Conservation (phyloP, 148 eudicot species). For the Diospyros kaki region DNA sequence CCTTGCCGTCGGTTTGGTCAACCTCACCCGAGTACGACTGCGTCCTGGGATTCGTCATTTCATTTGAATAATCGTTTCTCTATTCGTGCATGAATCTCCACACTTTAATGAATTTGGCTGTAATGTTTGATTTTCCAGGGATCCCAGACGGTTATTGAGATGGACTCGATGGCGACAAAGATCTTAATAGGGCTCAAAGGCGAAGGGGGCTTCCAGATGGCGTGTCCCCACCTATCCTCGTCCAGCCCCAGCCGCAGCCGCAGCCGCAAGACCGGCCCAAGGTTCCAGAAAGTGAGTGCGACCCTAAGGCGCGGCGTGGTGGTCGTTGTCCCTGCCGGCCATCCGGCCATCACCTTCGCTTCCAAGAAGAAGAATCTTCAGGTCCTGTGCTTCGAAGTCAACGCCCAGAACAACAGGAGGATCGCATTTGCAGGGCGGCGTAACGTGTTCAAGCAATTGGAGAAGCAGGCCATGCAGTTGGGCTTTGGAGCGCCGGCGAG, state of each 20-base stretch:
- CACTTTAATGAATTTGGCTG: background rate
- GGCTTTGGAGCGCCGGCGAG: constrained; percentile 43
- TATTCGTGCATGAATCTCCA: background rate
- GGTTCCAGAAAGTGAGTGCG: constrained; percentile 44
- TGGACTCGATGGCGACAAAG: constrained; percentile 66
- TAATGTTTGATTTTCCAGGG: constrained; percentile 31
- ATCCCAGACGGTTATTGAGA: constrained; percentile 46
- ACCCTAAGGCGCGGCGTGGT: constrained; percentile 46
- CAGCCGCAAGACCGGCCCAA: constrained; percentile 25
- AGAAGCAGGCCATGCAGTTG: constrained; percentile 68
- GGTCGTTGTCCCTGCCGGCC: constrained; percentile 68
- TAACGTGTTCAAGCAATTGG: constrained; percentile 50
- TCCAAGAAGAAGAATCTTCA: constrained; percentile 51
- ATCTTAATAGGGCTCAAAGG: constrained; percentile 52
- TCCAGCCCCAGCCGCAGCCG: constrained; percentile 13
- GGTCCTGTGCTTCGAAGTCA: constrained; percentile 52
- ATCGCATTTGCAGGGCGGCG: constrained; percentile 54
- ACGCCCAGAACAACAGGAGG: constrained; percentile 44
- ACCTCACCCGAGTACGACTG: constrained; percentile 53
- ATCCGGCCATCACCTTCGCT: constrained; percentile 61
- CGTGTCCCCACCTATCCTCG: constrained; percentile 62
- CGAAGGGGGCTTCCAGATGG: constrained; percentile 69
- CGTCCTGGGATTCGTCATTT: background rate
- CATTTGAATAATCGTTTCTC: background rate
- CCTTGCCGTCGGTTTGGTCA: constrained; percentile 46